phyloP scores from a whole-genome alignment of 805 yeast species.

The Starmerella davenportii region DNA sequence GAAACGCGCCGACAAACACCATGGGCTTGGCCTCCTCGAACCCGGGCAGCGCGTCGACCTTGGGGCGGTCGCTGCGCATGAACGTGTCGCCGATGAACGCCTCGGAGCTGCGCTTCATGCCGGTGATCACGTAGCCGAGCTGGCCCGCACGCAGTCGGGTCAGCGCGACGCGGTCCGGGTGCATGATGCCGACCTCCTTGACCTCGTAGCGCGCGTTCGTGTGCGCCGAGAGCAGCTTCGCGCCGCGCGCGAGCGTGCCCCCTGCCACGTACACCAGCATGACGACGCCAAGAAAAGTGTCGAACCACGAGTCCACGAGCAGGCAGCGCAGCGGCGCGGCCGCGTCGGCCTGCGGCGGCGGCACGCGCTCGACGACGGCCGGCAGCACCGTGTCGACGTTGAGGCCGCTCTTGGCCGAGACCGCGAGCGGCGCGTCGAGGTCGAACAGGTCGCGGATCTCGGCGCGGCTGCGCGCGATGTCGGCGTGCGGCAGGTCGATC shows the following conservation, averaged over 20 bases:
- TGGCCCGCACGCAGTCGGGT: conserved; percentile 66
- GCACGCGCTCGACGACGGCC: conserved; percentile 61
- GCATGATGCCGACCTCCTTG: conserved; percentile 88
- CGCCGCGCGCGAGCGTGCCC: conserved; percentile 59
- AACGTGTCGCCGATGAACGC: conserved; percentile 87
- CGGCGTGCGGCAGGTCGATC: conserved; percentile 76
- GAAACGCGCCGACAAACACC: conserved; percentile 97
- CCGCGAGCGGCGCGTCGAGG: conserved; percentile 45
- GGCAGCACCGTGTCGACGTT: conserved; percentile 71
- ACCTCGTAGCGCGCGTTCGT: conserved; percentile 64
- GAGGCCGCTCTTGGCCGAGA: conserved; percentile 81
- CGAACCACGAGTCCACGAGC: conserved; percentile 96
- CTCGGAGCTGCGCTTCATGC: conserved; percentile 73
- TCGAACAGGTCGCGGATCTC: conserved; percentile 80
- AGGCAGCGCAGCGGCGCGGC: conserved; percentile 47
- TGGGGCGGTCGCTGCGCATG: conserved; percentile 31
- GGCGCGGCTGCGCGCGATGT: conserved; percentile 58
- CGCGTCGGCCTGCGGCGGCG: conserved; percentile 45
- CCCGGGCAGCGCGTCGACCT: conserved; percentile 68
- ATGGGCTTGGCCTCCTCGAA: conserved; percentile 94
- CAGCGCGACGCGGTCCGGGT: conserved; percentile 64
- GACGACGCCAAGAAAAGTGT: conserved; percentile 78
- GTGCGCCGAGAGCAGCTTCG: conserved; percentile 58
- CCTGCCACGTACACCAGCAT: conserved; percentile 70
- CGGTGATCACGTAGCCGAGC: conserved; percentile 87